phyloP scores from a whole-genome alignment of 192 early-diverging fungal genomes.

The Oehlia diaphana region DNA sequence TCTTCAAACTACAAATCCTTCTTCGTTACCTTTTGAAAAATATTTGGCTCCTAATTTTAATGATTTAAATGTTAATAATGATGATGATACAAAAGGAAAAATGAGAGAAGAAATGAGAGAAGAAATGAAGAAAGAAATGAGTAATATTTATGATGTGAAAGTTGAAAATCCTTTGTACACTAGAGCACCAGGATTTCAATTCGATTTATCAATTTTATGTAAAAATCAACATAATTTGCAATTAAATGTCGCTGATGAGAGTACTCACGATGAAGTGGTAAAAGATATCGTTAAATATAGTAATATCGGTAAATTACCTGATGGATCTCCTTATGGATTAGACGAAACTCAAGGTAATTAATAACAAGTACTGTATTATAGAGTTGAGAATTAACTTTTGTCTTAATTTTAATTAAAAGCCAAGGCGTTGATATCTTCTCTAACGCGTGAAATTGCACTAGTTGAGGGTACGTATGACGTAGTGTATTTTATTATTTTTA shows the following conservation, averaged over 20 bases:
- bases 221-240: background rate
- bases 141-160: background rate
- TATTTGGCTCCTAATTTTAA: constrained; percentile 31
- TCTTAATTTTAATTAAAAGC: constrained; percentile 7
- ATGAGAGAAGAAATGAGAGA: no score
- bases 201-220: background rate
- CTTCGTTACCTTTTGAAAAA: constrained; percentile 40
- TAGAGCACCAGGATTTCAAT: constrained; percentile 22
- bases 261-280: background rate
- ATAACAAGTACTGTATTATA: no score
- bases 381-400: no score
- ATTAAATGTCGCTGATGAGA: background rate
- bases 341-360: background rate
- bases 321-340: background rate
- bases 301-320: background rate
- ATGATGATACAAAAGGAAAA: no score
- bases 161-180: constrained; percentile 3
- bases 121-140: no score
- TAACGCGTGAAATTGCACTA: constrained; percentile 51
- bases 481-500: no score
- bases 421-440: constrained; percentile 43
- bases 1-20: constrained; percentile 36
- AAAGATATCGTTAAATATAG: background rate
- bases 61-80: background rate
- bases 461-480: constrained; percentile 42